Conservation (phyloP, 257 asterid species). For the Perilla frutescens region DNA sequence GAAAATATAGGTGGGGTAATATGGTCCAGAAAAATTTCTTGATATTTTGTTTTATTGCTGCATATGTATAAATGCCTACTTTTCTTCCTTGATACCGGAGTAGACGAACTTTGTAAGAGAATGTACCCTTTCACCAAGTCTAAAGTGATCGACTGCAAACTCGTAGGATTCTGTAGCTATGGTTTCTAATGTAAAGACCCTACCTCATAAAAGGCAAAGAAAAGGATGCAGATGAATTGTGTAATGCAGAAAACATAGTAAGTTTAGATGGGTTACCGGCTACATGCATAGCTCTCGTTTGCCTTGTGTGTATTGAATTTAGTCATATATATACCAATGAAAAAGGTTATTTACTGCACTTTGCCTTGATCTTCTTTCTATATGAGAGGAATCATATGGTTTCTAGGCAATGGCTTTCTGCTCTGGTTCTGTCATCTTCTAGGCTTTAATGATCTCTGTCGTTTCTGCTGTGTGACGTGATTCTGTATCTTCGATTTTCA, state of each 20-base stretch:
- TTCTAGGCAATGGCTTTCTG: background rate
- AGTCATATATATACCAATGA: background rate
- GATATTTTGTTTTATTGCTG: no score
- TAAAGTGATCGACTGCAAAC: background rate
- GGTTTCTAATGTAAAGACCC: background rate
- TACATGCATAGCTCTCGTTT: no score
- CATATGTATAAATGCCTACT: no score
- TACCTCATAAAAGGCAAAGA: no score
- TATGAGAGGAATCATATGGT: background rate
- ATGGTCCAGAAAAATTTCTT: no score
- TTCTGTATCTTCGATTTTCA: constrained; percentile 4
- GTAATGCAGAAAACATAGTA: background rate
- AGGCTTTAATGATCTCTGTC: background rate
- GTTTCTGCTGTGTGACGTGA: background rate
- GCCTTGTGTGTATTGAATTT: background rate
- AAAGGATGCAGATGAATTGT: background rate
- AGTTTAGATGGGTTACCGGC: background rate
- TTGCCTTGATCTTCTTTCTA: background rate
- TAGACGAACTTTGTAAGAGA: background rate
- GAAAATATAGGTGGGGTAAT: no score
- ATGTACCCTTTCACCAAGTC: background rate
- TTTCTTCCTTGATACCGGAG: background rate
- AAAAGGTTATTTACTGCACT: background rate
- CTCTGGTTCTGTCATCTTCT: no score
- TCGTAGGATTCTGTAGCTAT: background rate